Conservation (phyloP, 208 protist species). For the Leptomonas seymouri region DNA sequence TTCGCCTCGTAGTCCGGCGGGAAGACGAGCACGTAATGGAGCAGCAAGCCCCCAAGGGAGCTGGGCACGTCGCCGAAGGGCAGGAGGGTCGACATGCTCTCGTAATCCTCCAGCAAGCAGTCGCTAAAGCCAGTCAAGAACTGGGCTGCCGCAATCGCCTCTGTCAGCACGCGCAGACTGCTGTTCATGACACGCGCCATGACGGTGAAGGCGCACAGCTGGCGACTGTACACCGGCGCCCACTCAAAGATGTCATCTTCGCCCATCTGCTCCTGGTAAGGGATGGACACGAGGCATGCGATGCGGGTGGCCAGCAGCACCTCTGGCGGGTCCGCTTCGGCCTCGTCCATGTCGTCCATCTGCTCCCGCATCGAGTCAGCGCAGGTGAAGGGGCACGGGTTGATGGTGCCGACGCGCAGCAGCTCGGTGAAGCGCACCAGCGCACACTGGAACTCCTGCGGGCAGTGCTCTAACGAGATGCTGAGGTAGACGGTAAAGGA, state of each 20-base stretch:
- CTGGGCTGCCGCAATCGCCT: conserved; percentile 76
- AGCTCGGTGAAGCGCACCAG: conserved; percentile 79
- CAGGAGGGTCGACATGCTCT: conserved; percentile 49
- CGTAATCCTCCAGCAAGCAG: conserved; percentile 61
- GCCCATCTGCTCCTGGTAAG: conserved; percentile 46
- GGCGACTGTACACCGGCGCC: conserved; percentile 87
- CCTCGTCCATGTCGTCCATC: conserved; percentile 4
- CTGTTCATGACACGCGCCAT: conserved; percentile 80
- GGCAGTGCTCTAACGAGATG: conserved; percentile 54
- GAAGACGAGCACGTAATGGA: conserved; percentile 90
- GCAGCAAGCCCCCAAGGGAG: conserved; percentile 78
- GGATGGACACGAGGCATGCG: conserved; percentile 69
- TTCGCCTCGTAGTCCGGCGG: conserved; percentile 78
- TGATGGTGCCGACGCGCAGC: conserved; percentile 66
- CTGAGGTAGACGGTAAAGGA: conserved; percentile 61
- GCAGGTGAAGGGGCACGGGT: conserved; percentile 52
- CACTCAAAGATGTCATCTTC: conserved; percentile 58
- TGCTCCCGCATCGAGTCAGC: conserved; percentile 17
- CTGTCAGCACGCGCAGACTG: conserved; percentile 78
- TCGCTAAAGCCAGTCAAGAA: conserved; percentile 70
- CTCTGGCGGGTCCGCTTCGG: conserved; percentile 35
- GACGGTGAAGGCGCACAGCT: conserved; percentile 83
- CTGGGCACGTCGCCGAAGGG: conserved; percentile 76
- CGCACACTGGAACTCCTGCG: conserved; percentile 63
- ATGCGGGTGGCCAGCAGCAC: conserved; percentile 80